Evolutionary conservation across 805 yeast species (phyloP).

Genomic region (Starmerella bombi): DNA sequence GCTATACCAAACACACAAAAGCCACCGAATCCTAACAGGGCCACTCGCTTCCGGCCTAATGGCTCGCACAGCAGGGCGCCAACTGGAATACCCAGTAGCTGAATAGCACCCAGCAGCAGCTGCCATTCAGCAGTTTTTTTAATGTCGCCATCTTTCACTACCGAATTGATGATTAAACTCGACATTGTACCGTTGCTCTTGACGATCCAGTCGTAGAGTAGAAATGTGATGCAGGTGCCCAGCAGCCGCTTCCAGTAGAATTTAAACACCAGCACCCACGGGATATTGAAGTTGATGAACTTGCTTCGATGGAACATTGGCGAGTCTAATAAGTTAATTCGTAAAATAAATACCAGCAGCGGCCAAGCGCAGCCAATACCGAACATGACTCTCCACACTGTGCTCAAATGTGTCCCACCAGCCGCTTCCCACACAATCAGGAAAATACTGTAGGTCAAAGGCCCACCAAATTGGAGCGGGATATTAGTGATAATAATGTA

Average conservation of each 20-base stretch:
- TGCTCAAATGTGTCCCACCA: conserved; percentile 31
- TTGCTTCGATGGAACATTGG: conserved; percentile 51
- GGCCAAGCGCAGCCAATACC: conserved; percentile 71
- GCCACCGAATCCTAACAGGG: conserved; percentile 58
- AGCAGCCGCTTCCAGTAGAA: conserved; percentile 56
- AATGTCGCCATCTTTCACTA: conserved; percentile 34
- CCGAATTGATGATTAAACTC: conserved; percentile 41
- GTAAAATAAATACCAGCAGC: conserved; percentile 53
- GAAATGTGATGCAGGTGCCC: conserved; percentile 71
- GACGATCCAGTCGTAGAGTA: conserved; percentile 66
- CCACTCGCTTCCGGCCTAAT: conserved; percentile 59
- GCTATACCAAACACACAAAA: conserved; percentile 43
- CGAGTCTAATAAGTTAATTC: conserved; percentile 56
- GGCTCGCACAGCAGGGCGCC: conserved; percentile 55
- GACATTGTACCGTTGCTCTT: conserved; percentile 69
- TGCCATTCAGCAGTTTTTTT: conserved; percentile 61
- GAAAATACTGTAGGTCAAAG: conserved; percentile 56
- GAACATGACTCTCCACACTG: conserved; percentile 59
- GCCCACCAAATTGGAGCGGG: conserved; percentile 65
- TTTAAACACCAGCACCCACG: conserved; percentile 46
- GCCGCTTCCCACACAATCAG: conserved; percentile 54
- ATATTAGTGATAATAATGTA: conserved; percentile 57
- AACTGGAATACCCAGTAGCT: conserved; percentile 58
- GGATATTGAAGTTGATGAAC: conserved; percentile 40
- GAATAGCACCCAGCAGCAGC: conserved; percentile 45